A percentile compares a stretch with the other conserved stretches of the same genome.
phyloP scores from a whole-genome alignment of 495 filamentous ascomycete species.

The Hypoxylon lienhwacheense region DNA sequence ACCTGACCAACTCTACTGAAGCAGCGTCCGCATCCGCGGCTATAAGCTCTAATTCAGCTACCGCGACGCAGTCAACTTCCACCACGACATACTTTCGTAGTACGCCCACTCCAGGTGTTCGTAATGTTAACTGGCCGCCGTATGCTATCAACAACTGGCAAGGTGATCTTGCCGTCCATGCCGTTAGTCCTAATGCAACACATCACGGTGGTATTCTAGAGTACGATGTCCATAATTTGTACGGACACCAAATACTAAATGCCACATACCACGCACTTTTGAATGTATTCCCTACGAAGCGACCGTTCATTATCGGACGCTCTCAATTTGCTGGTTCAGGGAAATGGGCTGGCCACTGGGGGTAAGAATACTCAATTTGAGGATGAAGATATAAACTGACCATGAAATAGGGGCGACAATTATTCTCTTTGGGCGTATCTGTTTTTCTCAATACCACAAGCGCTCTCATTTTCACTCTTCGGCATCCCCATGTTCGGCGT shows the following conservation, averaged over 20 bases:
- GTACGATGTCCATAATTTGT: constrained; percentile 82
- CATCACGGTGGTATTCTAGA: constrained; percentile 70
- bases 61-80: constrained; percentile 37
- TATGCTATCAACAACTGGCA: constrained; percentile 82
- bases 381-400: constrained; percentile 1
- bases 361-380: constrained; percentile 39
- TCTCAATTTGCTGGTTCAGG: constrained; percentile 81
- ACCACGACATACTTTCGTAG: constrained; percentile 60
- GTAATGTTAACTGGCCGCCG: constrained; percentile 78
- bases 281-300: constrained; percentile 61
- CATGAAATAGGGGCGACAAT: constrained; percentile 64
- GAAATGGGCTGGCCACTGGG: constrained; percentile 86
- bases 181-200: constrained; percentile 76
- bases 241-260: constrained; percentile 73
- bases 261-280: constrained; percentile 78
- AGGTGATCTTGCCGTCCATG: constrained; percentile 73
- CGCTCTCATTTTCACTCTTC: constrained; percentile 75
- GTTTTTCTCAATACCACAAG: constrained; percentile 81
- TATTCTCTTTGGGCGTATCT: constrained; percentile 66
- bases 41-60: constrained; percentile 38
- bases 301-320: constrained; percentile 85
- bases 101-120: constrained; percentile 66
- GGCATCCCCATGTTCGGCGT: constrained; percentile 88
- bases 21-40: constrained; percentile 59
- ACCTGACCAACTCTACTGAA: constrained; percentile 69